Base-by-base conservation (phyloP, 306 rosid species). In the Alnus glutinosa region DNA sequence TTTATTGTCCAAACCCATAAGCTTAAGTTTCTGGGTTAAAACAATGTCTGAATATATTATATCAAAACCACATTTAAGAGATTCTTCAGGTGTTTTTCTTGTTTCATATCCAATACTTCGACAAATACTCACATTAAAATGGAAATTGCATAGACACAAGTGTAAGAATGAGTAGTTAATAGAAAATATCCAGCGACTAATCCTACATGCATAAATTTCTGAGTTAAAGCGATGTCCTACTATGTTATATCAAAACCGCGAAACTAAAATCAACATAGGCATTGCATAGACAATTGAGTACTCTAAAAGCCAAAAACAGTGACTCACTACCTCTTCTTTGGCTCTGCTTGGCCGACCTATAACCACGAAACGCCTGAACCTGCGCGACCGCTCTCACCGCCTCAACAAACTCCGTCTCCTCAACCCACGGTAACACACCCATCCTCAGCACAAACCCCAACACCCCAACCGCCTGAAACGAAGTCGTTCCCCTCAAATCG, bases 301-400 rank as follows among this genome's bases (percentile, higher is more conserved):
- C 13, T 10, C 30, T 32, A 63, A 63, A 42, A 32, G 4, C 13
- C 9, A 10, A 63, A 63, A 3, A 63, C 1, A 28, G 10, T 0
- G 16, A 49, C 39, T 23, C 49, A 71, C n/a, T 51, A 79, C 87
- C 87, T 81, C 46, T 75, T 1, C 46, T 75, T 2, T 2, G 49
- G 16, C 28, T 86, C 57, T 84, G 86, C 11, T 62, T 34, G 4
- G 73, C 1, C 0, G 77, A 72, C 30, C 36, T 68, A 70, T 62
- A 87, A 6, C 30, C 11, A 1, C 90, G 86, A 79, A 81, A 87
- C 42, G 86, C 84, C 46, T 84, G 83, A 81, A 82, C 36, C 46
- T 81, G 78, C 0, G 88, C 88, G 51, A 70, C 82, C 11, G 50
- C 36, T 1, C 61, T 70, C 70, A 77, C 73, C 0, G 86, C 88